phyloP scores from a whole-genome alignment of 2,329 filamentous ascomycete species.

The Dothistroma pini region DNA sequence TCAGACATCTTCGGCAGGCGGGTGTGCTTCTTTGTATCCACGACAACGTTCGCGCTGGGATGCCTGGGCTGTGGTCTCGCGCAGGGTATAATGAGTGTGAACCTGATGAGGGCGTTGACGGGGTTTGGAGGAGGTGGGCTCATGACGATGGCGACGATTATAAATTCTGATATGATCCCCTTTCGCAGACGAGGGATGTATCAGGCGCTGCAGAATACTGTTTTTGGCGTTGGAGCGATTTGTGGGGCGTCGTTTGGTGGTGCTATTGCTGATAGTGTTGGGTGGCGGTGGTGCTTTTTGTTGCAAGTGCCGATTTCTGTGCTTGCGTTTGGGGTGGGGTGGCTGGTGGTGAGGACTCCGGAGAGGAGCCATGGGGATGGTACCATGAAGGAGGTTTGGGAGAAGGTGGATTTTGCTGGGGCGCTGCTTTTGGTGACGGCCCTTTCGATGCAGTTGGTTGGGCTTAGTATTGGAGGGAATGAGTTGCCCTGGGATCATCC shows the following conservation, averaged over 20 bases:
- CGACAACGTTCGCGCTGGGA: constrained; percentile 31
- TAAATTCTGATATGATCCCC: constrained; percentile 62
- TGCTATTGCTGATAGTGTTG: constrained; percentile 43
- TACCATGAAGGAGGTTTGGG: constrained; percentile 44
- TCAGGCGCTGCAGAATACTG: constrained; percentile 58
- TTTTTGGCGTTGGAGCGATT: constrained; percentile 61
- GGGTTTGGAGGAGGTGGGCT: constrained; percentile 34
- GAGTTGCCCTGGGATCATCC: constrained; percentile 43
- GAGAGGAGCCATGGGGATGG: constrained; percentile 18
- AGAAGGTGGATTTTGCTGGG: constrained; percentile 56
- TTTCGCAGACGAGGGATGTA: constrained; percentile 57
- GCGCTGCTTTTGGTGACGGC: constrained; percentile 56
- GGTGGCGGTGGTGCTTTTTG: constrained; percentile 54
- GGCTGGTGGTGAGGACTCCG: constrained; percentile 51
- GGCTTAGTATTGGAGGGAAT: constrained; percentile 45
- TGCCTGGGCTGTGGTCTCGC: constrained; percentile 34
- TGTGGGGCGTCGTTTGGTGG: constrained; percentile 50
- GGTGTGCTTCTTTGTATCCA: constrained; percentile 35
- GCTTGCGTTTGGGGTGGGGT: constrained; percentile 53
- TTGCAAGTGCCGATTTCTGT: constrained; percentile 59
- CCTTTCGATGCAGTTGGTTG: constrained; percentile 53
- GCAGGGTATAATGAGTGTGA: constrained; percentile 26
- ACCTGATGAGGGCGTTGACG: constrained; percentile 30
- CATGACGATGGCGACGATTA: constrained; percentile 36
- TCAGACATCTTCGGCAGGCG: constrained; percentile 46